Conservation (phyloP, 169 alveolate species). For the Plasmodium gonderi region DNA sequence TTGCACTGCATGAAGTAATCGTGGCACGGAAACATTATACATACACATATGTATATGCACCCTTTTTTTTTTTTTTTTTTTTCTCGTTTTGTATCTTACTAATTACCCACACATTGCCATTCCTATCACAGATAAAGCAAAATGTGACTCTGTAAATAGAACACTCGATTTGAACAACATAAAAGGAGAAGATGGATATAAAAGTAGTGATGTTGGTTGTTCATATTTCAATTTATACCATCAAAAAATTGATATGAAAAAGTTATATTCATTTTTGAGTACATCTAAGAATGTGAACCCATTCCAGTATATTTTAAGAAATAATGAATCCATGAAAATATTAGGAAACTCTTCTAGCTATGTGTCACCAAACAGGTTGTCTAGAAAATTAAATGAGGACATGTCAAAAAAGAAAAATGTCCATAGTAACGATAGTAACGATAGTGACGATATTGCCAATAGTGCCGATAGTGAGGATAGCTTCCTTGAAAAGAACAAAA, state of each 20-base stretch:
- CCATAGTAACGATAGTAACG: constrained; percentile 3
- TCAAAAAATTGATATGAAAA: background rate
- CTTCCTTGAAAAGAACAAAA: background rate
- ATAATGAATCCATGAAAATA: constrained; percentile 8
- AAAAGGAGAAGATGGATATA: background rate
- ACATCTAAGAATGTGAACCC: background rate
- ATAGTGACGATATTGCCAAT: background rate
- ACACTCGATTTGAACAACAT: background rate
- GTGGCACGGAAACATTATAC: no score
- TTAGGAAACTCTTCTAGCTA: background rate
- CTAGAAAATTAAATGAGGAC: constrained; percentile 10
- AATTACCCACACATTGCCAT: background rate
- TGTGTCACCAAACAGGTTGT: constrained; percentile 1
- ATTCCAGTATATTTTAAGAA: background rate
- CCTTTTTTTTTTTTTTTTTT: no score
- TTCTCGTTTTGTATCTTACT: no score
- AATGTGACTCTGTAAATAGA: background rate
- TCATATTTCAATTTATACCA: background rate
- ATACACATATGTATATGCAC: no score
- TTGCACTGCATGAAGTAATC: no score
- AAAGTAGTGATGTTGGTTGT: background rate
- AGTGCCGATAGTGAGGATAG: background rate
- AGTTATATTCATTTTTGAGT: constrained; percentile 1
- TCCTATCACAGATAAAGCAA: background rate
- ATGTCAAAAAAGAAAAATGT: background rate